These are phyloP conservation scores for Trichoderma semiorbis DNA, from an alignment of 2,329 filamentous ascomycete species.

Conservation along the genomic window DNA sequence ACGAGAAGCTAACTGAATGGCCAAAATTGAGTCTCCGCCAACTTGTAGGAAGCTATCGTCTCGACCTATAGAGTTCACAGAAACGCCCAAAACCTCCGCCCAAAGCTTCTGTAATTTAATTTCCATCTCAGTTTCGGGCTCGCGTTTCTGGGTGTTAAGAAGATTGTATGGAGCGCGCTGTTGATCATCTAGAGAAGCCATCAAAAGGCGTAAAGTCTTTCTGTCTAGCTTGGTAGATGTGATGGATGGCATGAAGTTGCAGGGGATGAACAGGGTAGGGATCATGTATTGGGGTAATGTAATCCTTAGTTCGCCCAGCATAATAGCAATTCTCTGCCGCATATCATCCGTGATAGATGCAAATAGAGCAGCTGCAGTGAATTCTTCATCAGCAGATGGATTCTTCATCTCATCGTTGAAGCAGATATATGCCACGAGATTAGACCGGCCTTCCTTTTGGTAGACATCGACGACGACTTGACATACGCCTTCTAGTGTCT, in stretches of 20 bases:
- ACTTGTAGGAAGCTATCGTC: conserved; percentile 18
- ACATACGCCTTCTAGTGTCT: neutral
- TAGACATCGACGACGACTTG: conserved; percentile 10
- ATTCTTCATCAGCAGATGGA: neutral
- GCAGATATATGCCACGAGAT: conserved; percentile 2
- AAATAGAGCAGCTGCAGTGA: conserved; percentile 8
- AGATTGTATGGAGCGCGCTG: neutral
- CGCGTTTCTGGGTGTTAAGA: neutral
- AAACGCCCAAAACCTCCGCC: conserved; percentile 30
- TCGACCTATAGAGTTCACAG: conserved; percentile 26
- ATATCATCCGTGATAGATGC: neutral
- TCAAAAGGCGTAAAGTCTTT: neutral
- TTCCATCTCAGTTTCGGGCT: conserved; percentile 20
- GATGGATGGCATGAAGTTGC: conserved; percentile 21
- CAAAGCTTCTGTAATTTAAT: conserved; percentile 26
- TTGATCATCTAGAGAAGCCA: neutral
- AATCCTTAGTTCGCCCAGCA: neutral
- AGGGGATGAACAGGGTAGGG: conserved; percentile 20
- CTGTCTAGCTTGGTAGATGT: conserved; percentile 20
- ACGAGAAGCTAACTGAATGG: conserved; percentile 41
- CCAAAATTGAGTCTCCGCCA: conserved; percentile 43
- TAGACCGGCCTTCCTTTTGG: neutral
- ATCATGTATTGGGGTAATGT: conserved; percentile 22
- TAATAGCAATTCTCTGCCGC: conserved; percentile 10
- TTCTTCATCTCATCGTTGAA: neutral